Base-by-base conservation (phyloP, 2,329 filamentous ascomycete genomes). In the Venturia oleaginea region DNA sequence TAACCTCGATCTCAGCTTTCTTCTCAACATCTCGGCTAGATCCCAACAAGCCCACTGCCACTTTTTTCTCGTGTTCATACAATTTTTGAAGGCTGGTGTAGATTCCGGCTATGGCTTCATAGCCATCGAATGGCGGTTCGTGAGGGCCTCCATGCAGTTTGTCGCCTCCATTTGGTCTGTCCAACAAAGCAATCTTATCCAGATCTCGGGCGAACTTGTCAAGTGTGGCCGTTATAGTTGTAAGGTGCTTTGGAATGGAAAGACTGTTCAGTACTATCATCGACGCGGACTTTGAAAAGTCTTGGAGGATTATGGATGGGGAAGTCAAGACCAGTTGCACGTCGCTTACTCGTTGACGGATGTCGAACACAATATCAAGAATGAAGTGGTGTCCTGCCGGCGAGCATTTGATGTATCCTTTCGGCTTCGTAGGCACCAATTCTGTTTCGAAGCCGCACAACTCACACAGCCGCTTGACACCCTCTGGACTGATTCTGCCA, bases 71-170 rank as follows among this genome's bases (percentile, higher is more conserved):
- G 79, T 89, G 88, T 57, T 84, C 79, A 70, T 89, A 85, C n/a
- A 95, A 76, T 68, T 81, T 86, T 66, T 82, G 79, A 66, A 94
- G 77, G 70, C 88, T 90, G 65, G 83, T 83, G 72, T 88, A 90
- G 6, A 95, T 79, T 3, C 89, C 89, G 4, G 84, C 85, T 55
- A 93, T 79, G 0, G 90, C 90, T 72, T 91, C 88, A 72, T 90
- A 89, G 72, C 90, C 90, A 69, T 90, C 90, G 8, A 93, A 66
- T 7, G 22, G 43, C 10, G 24, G 80, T 5, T 83, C 83, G 1
- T 85, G 86, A 37, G 83, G 79, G 13, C 22, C 46, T 27, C 46
- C 46, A 51, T 51, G 22, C 7, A 51, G n/a, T 22, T 27, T 51
- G 22, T 51, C 46, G 22, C 46, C 19, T 27, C 85, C 81, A 73